A percentile compares a stretch with the other conserved stretches of the same genome.
Conservation (phyloP, 306 rosid species). For the Biancaea sappan region DNA sequence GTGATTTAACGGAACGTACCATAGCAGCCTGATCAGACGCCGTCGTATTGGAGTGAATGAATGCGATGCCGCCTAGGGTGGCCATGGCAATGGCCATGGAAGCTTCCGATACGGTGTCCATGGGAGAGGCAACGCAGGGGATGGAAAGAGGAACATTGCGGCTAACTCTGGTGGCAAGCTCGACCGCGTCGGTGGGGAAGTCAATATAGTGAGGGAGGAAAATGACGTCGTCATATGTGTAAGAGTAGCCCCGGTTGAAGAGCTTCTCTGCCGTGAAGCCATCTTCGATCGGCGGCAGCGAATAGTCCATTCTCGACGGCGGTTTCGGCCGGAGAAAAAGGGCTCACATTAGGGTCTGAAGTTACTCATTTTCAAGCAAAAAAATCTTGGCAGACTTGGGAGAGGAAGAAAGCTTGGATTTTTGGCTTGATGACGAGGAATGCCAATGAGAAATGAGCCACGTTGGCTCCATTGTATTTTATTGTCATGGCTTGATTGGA, state of each 20-base stretch:
- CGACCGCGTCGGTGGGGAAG: constrained; percentile 75
- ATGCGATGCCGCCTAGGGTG: constrained; percentile 70
- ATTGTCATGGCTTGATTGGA: too few relatives aligned
- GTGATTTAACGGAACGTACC: constrained; percentile 66
- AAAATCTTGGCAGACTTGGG: too few relatives aligned
- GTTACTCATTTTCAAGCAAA: too few relatives aligned
- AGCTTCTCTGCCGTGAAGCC: constrained; percentile 77
- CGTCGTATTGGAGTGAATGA: constrained; percentile 64
- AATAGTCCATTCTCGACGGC: not conserved
- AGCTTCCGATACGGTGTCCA: constrained; percentile 88
- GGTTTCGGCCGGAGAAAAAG: not conserved
- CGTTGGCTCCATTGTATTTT: too few relatives aligned
- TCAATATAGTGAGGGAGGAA: constrained; percentile 87
- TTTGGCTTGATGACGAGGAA: too few relatives aligned
- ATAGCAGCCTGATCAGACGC: constrained; percentile 58
- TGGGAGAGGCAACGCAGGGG: constrained; percentile 93
- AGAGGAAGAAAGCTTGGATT: not conserved
- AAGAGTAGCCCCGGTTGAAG: constrained; percentile 83
- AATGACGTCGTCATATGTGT: constrained; percentile 90
- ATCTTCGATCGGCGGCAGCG: constrained; percentile 51
- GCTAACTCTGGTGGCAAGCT: constrained; percentile 55
- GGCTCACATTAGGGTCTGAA: not conserved
- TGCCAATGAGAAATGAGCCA: too few relatives aligned
- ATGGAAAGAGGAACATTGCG: constrained; percentile 59
- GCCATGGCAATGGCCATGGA: constrained; percentile 86